phyloP scores from a whole-genome alignment of 495 filamentous ascomycete species.

The Beverwykella pulmonaria region DNA sequence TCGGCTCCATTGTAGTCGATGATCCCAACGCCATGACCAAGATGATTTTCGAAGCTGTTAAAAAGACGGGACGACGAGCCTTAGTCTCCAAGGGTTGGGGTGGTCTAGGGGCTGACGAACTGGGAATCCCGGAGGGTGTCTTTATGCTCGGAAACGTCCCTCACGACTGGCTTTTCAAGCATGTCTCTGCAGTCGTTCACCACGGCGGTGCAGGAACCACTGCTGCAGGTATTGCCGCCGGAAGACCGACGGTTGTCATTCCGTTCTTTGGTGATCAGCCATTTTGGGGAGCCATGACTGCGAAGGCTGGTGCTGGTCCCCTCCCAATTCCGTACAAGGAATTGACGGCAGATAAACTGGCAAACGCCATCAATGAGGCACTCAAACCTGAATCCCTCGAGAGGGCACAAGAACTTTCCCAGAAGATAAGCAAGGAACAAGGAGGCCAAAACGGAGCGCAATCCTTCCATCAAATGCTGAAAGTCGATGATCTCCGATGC shows the following conservation, averaged over 20 bases:
- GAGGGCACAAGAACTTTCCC: constrained; percentile 44
- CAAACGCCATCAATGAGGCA: constrained; percentile 48
- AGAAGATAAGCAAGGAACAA: constrained; percentile 48
- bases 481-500: constrained; percentile 47
- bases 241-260: constrained; percentile 62
- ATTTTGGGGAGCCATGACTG: constrained; percentile 62
- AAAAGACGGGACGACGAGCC: constrained; percentile 54
- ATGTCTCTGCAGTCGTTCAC: constrained; percentile 63
- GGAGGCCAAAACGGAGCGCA: constrained; percentile 46
- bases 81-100: constrained; percentile 69
- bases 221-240: constrained; percentile 61
- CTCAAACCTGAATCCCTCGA: constrained; percentile 45
- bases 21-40: constrained; percentile 58
- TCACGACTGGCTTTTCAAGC: constrained; percentile 68
- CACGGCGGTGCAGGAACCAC: constrained; percentile 71
- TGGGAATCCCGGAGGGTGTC: constrained; percentile 51
- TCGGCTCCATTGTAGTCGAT: constrained; percentile 68
- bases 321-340: constrained; percentile 51
- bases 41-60: constrained; percentile 59
- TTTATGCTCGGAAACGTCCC: constrained; percentile 64
- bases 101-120: constrained; percentile 55
- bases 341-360: constrained; percentile 49
- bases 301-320: constrained; percentile 55
- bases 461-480: constrained; percentile 48
- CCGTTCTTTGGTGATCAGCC: constrained; percentile 70